Base-by-base conservation (phyloP, 1,139 yeast genomes). In the Debaryomycetaceae sp. region DNA sequence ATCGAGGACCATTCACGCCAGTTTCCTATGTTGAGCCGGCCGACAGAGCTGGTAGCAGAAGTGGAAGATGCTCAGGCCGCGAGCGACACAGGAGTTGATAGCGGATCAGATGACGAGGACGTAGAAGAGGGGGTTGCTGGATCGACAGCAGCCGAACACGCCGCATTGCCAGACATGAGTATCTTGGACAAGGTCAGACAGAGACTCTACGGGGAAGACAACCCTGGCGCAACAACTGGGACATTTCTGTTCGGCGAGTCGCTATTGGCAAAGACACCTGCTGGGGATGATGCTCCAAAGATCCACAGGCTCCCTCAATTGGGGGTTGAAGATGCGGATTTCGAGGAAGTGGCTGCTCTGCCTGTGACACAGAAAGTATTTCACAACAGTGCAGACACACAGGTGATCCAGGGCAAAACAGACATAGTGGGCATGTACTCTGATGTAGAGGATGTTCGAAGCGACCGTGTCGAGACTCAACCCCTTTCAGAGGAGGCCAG, bases 401-500 rank as follows among this genome's bases (percentile, higher is more conserved):
- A 29, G 17, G 20, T 22, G 17, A 31, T 27, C 3, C 31, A 27
- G 11, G 31, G 4, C 11, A 27, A 27, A 31, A 14, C 29, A 17
- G 39, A 13, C 22, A 13, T 11, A 6, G 24, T 3, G 23, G 20
- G 14, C n/a, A 20, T 11, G 14, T 20, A 37, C 6, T 7, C 24
- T n/a, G 14, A 22, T 7, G 17, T 13, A 5, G 6, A 27, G 17
- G 40, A 35, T 14, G 36, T 37, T 24, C 24, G 11, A 23, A 24
- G 14, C 24, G 36, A 27, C 11, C n/a, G n/a, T n/a, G 37, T 13
- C 8, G 37, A 34, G 13, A 13, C 37, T 7, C 22, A 34, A n/a
- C 40, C 34, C 4, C 37, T 57, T 22, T 41, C 62, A 5, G 49
- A 50, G 33, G 62, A 59, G 41, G 55, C 62, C 38, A 58, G 68